phyloP scores from a whole-genome alignment of 1,139 yeast species.

The Pichia sp. region DNA sequence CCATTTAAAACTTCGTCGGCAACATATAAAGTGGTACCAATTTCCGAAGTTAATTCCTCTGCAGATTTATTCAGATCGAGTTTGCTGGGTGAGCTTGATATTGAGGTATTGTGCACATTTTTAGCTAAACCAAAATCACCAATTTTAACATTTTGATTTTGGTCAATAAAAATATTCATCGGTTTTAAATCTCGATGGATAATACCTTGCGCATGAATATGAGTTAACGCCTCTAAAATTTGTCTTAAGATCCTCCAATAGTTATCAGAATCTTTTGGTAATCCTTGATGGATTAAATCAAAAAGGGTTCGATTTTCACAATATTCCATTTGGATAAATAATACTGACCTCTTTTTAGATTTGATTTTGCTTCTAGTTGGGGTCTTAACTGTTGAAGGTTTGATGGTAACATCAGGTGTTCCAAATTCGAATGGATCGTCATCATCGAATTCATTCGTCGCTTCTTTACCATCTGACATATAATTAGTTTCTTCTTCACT shows the following conservation, averaged over 20 bases:
- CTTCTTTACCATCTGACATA: constrained; percentile 17
- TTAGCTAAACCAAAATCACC: constrained; percentile 98
- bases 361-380: constrained; percentile 7
- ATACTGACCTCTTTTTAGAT: constrained; percentile 41
- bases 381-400: constrained; percentile 2
- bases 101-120: constrained; percentile 47
- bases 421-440: constrained; percentile 17
- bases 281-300: constrained; percentile 72
- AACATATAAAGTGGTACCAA: constrained; percentile 89
- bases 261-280: constrained; percentile 66
- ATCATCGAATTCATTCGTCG: constrained; percentile 7
- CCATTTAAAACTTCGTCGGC: constrained; percentile 79
- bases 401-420: constrained; percentile 9
- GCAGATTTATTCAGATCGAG: constrained; percentile 29
- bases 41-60: constrained; percentile 85
- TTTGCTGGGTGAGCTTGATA: constrained; percentile 13
- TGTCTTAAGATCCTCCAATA: constrained; percentile 90
- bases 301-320: constrained; percentile 89
- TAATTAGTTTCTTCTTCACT: constrained; percentile 23
- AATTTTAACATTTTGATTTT: constrained; percentile 78
- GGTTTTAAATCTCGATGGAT: constrained; percentile 96
- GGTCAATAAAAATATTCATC: constrained; percentile 90
- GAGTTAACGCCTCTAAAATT: constrained; percentile 81
- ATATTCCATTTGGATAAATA: constrained; percentile 94
- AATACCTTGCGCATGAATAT: constrained; percentile 89